Evolutionary conservation across 768 basidiomycete genomes (phyloP).

Genomic region (Neoboletus brunneissimus): DNA sequence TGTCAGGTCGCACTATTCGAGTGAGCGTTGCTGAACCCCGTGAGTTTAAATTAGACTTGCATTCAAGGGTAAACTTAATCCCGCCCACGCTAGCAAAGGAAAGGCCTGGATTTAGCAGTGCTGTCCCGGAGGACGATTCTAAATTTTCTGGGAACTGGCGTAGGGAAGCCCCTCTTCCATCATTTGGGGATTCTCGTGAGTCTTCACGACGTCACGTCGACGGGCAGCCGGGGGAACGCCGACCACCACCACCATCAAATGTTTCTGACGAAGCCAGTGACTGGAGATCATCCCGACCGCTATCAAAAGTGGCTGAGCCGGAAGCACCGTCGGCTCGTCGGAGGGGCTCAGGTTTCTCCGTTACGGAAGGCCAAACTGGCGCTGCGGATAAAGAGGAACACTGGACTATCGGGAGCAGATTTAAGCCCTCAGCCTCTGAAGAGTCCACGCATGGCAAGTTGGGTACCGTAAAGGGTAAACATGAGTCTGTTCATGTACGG

Average conservation of each 20-base stretch:
- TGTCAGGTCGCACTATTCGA: constrained; percentile 79
- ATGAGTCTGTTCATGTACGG: constrained; percentile 54
- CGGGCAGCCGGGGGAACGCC: constrained; percentile 44
- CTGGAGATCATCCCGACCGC: constrained; percentile 63
- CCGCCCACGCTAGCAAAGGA: constrained; percentile 63
- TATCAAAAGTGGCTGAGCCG: constrained; percentile 41
- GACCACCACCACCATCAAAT: constrained; percentile 41
- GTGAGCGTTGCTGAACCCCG: constrained; percentile 96
- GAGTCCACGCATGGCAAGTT: constrained; percentile 40
- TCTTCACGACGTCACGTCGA: constrained; percentile 66
- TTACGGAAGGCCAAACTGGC: constrained; percentile 41
- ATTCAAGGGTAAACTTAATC: constrained; percentile 8
- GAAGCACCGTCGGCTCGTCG: constrained; percentile 50
- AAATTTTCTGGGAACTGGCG: constrained; percentile 88
- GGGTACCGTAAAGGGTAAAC: constrained; percentile 47
- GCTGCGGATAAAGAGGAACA: constrained; percentile 76
- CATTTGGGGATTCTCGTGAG: constrained; percentile 58
- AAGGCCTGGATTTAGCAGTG: constrained; percentile 53
- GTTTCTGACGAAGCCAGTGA: constrained; percentile 62
- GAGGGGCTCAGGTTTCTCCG: constrained; percentile 56
- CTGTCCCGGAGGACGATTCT: constrained; percentile 58
- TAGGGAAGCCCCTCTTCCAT: constrained; percentile 82
- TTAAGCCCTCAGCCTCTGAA: constrained; percentile 52
- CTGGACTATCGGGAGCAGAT: constrained; percentile 75
- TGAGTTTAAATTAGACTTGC: constrained; percentile 44